Conservation (phyloP, 345 rosid genomes). For the Eucalyptus leucophloia region DNA sequence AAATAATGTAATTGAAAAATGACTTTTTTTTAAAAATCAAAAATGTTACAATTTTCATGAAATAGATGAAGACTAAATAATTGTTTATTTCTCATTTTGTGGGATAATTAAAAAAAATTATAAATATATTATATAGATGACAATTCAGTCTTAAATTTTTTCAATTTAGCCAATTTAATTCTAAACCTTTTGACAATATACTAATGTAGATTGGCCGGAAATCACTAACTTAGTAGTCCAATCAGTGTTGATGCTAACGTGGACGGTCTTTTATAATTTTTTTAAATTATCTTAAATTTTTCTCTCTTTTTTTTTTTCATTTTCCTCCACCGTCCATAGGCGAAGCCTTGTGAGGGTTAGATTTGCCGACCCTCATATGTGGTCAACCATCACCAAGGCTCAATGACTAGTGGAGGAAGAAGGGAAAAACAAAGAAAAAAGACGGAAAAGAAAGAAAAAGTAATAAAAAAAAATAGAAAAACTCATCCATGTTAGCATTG, state of each 20-base stretch:
- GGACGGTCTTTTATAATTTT: neutral
- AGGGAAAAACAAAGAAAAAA: neutral
- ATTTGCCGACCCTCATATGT: neutral
- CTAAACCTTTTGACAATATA: neutral
- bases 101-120: no score
- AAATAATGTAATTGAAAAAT: no score
- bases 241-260: fast-evolving
- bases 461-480: no score
- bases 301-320: neutral
- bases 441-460: neutral
- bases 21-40: no score
- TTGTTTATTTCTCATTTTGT: no score
- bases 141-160: no score
- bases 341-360: neutral
- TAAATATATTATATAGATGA: no score
- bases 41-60: neutral
- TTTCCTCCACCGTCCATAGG: neutral
- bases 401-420: neutral
- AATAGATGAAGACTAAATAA: neutral
- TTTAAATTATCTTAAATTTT: neutral
- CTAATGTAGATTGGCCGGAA: neutral
- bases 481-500: no score
- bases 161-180: no score
- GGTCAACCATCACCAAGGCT: neutral
- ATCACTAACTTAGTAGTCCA: neutral